Percentiles rank a stretch among this genome's conserved stretches.
Conservation (phyloP, 345 rosid species). For the Trapa bicornis region DNA sequence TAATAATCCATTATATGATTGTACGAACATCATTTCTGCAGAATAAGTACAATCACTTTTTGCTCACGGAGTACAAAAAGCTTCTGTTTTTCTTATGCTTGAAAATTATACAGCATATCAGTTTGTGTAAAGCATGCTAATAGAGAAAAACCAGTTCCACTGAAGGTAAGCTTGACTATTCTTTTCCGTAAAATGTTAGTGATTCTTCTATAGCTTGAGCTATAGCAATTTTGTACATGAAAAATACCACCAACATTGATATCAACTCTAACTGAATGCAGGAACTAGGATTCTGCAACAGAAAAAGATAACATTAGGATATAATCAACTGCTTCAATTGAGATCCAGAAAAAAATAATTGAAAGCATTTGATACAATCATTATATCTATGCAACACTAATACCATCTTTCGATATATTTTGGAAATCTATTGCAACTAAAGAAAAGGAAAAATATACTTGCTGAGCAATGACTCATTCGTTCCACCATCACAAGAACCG, state of each 20-base stretch:
- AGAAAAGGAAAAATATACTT: background rate
- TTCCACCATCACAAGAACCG: conserved; percentile 89
- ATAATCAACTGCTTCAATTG: background rate
- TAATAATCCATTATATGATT: background rate
- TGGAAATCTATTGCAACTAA: background rate
- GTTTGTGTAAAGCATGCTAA: background rate
- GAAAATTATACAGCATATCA: background rate
- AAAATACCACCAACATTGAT: conserved; percentile 86
- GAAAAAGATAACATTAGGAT: background rate
- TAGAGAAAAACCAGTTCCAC: too few species aligned
- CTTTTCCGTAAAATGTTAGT: conserved; percentile 7
- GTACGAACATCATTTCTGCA: background rate
- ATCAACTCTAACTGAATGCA: conserved; percentile 61
- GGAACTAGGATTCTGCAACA: conserved; percentile 69
- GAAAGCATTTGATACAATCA: too few species aligned
- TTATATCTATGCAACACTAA: too few species aligned
- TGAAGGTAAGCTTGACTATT: background rate
- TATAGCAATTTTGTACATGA: conserved; percentile 85
- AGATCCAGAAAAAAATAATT: too few species aligned
- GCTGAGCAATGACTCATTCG: conserved; percentile 31
- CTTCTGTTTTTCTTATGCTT: background rate
- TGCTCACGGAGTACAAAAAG: background rate
- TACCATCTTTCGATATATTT: background rate
- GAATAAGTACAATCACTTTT: background rate
- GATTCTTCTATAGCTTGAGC: conserved; percentile 72